These are phyloP conservation scores for Paraurostyla sp. DNA, from an alignment of 73 alveolate species.

Conservation along the genomic window DNA sequence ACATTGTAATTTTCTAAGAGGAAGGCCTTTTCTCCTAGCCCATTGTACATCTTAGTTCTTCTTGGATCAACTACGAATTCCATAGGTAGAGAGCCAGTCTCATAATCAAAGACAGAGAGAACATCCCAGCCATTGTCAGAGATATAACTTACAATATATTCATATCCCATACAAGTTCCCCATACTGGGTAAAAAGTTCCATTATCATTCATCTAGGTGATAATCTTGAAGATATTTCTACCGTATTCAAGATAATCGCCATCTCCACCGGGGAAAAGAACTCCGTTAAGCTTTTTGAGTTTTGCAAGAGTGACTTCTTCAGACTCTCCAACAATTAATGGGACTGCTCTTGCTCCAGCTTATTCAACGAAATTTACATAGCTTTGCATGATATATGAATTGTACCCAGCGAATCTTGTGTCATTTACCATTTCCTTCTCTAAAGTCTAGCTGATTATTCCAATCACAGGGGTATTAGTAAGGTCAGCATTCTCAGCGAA, in stretches of 20 bases:
- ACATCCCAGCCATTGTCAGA: constrained; percentile 58
- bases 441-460: constrained; percentile 40
- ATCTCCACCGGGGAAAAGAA: constrained; percentile 73
- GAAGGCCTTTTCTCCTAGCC: constrained; percentile 55
- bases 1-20: constrained; percentile 33
- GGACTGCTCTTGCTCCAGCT: constrained; percentile 71
- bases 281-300: constrained; percentile 54
- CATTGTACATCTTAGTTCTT: constrained; percentile 5
- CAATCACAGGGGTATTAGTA: constrained; percentile 51
- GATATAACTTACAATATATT: constrained; percentile 37
- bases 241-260: constrained; percentile 58
- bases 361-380: constrained; percentile 53
- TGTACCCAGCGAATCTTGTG: constrained; percentile 32
- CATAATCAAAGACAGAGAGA: constrained; percentile 19
- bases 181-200: constrained; percentile 65
- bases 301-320: background rate
- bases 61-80: constrained; percentile 56
- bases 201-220: constrained; percentile 54
- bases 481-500: background rate
- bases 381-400: constrained; percentile 42
- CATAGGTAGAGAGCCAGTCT: background rate
- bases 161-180: constrained; percentile 73
- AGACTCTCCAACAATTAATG: constrained; percentile 45
- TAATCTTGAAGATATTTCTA: background rate
- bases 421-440: constrained; percentile 48